phyloP scores from a whole-genome alignment of 1,139 yeast species.

The Geotrichum histeridarum region DNA sequence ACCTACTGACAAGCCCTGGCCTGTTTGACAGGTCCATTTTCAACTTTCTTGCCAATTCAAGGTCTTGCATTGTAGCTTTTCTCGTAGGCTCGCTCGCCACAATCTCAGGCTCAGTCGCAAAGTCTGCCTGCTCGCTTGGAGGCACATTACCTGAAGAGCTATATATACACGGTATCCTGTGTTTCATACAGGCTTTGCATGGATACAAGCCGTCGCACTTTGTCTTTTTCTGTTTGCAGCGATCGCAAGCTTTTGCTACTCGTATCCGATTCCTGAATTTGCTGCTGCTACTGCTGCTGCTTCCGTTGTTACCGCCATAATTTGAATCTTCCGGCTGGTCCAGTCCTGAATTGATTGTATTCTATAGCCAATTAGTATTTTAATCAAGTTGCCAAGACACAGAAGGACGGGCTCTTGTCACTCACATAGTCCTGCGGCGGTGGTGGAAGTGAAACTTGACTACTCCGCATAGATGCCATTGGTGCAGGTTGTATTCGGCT shows the following conservation, averaged over 20 bases:
- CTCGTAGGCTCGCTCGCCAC: slow-evolving; percentile 3
- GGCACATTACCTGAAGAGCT: slow-evolving; percentile 9
- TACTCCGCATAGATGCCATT: too few species aligned
- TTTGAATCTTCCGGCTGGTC: too few species aligned
- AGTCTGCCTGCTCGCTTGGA: too few species aligned
- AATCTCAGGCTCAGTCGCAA: background rate
- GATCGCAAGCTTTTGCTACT: slow-evolving; percentile 58
- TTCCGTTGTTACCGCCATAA: background rate
- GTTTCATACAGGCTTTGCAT: slow-evolving; percentile 48
- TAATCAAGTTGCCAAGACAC: too few species aligned
- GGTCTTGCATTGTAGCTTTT: background rate
- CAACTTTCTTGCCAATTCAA: background rate
- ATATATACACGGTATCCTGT: slow-evolving; percentile 43
- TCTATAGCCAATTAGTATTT: too few species aligned
- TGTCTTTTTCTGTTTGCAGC: slow-evolving; percentile 56
- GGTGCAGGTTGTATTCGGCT: too few species aligned
- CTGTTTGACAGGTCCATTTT: slow-evolving; percentile 6
- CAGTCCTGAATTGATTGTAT: too few species aligned
- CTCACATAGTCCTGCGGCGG: too few species aligned
- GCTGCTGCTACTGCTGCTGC: slow-evolving; percentile 5
- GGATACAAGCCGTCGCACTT: slow-evolving; percentile 59
- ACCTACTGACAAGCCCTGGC: slow-evolving; percentile 9
- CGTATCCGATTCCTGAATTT: slow-evolving; percentile 20
- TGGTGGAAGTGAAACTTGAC: too few species aligned
- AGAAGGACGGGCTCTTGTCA: too few species aligned